Conservation (phyloP, 768 basidiomycete genomes). For the Boletus sp. region DNA sequence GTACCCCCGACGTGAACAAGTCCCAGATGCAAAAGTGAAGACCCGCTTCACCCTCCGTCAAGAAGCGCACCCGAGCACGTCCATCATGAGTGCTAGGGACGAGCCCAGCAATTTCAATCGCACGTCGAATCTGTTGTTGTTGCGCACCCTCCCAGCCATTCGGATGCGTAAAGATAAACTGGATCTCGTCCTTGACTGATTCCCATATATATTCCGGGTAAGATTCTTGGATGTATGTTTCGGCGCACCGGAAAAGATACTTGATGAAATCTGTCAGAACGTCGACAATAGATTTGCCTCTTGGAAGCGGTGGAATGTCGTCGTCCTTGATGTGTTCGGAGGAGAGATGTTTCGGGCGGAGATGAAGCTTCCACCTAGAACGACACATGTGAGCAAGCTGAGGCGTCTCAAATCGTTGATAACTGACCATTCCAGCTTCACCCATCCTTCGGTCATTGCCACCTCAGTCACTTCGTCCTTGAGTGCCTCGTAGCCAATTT, state of each 20-base stretch:
- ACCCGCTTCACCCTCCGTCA: conserved; percentile 62
- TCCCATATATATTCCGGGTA: conserved; percentile 44
- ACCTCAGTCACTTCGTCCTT: conserved; percentile 33
- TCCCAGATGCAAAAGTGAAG: conserved; percentile 52
- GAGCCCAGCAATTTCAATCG: conserved; percentile 49
- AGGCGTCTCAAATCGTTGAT: background rate
- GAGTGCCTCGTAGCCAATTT: conserved; percentile 35
- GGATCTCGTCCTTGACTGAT: conserved; percentile 39
- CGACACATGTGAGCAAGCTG: background rate
- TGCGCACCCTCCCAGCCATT: conserved; percentile 63
- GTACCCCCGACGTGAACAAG: conserved; percentile 10
- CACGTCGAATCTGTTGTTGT: conserved; percentile 50
- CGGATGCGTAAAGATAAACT: conserved; percentile 56
- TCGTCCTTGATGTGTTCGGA: conserved; percentile 1
- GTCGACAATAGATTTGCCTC: conserved; percentile 34
- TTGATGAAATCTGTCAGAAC: conserved; percentile 45
- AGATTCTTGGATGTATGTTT: conserved; percentile 43
- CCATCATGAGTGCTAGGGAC: conserved; percentile 39
- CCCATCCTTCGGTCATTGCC: conserved; percentile 40
- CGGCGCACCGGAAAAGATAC: conserved; percentile 44
- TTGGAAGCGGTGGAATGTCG: conserved; percentile 40
- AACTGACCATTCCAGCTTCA: conserved; percentile 42
- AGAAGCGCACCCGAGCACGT: conserved; percentile 44
- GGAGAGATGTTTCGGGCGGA: conserved; percentile 33
- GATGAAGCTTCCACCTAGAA: conserved; percentile 37